Evolutionary conservation across 208 protist species (phyloP), one percentile per base, ranked within the genome.

Genomic region (Kentomonas sorsogonicus): DNA sequence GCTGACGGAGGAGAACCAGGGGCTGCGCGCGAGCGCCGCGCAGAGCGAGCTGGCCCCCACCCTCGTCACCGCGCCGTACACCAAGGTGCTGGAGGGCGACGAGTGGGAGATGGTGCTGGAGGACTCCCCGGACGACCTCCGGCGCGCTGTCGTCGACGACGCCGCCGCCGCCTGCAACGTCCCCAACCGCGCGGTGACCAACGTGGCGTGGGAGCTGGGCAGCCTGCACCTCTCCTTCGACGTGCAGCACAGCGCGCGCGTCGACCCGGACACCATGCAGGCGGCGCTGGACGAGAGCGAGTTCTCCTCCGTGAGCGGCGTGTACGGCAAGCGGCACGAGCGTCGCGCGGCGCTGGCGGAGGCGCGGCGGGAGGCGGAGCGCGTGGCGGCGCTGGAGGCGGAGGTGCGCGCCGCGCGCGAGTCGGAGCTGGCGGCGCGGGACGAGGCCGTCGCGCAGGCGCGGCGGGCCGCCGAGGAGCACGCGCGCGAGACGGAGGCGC

Each of bases 201-300:
- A 67, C 34, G 61, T 83, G 23, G 29, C 10, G 34, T 52, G 66
- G 41, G 47, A 38, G 36, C 36, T 63, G 20, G 63, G 53, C 48
- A 63, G 55, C 16, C 58, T 74, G 29, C 64, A 74, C 39, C n/a
- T n/a, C n/a, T n/a, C n/a, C n/a, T 73, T 64, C 31, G 53, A 60
- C 41, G 60, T 78, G 15, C 22, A 40, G 45, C 75, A 83, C 60
- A 13, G 45, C 10, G 22, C 43, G 23, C 30, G 15, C 7, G 27
- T 59, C 10, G 36, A 25, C 22, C 13, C 10, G 3, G 27, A 27
- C 22, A 31, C 29, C n/a, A 18, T 69, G 26, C 63, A 69, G 60
- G 4, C 20, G n/a, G 31, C 30, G 3, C 1, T 72, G 10, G 50
- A 66, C 3, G 31, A 38, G 7, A 55, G 52, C 15, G 16, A 11